Percentiles rank a stretch among this genome's conserved stretches.
Conservation (phyloP, 345 rosid species). For the Stellera chamaejasme region DNA sequence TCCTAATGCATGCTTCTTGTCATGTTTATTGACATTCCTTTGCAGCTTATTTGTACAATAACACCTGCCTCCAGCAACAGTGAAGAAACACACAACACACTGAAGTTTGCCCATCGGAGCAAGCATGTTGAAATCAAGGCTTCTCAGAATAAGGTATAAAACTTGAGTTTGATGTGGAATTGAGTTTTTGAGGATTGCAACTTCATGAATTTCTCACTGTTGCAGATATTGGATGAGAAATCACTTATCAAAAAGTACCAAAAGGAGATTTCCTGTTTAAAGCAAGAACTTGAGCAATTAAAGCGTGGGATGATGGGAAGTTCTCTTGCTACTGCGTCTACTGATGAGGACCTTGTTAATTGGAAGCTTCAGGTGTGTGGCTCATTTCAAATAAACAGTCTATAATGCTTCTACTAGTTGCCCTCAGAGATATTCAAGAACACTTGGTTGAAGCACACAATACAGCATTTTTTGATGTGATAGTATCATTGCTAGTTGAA, state of each 20-base stretch:
- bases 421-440: too few relatives aligned
- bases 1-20: slow-evolving; percentile 4
- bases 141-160: slow-evolving; percentile 52
- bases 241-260: slow-evolving; percentile 70
- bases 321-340: slow-evolving; percentile 28
- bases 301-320: slow-evolving; percentile 41
- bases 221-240: slow-evolving; percentile 70
- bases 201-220: slow-evolving; percentile 8
- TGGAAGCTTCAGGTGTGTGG: slow-evolving; percentile 62
- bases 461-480: too few relatives aligned
- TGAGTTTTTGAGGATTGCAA: not conserved
- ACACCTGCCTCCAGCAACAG: slow-evolving; percentile 65
- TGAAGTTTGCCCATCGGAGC: slow-evolving; percentile 70
- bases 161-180: slow-evolving; percentile 4
- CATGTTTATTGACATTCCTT: slow-evolving; percentile 9
- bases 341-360: slow-evolving; percentile 54
- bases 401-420: too few relatives aligned
- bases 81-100: slow-evolving; percentile 69
- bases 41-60: slow-evolving; percentile 64
- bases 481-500: too few relatives aligned
- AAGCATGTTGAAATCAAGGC: slow-evolving; percentile 61
- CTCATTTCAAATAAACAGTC: not conserved
- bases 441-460: too few relatives aligned
- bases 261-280: slow-evolving; percentile 54
- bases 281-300: slow-evolving; percentile 60